A percentile compares a stretch with the other conserved stretches of the same genome.
phyloP scores from a whole-genome alignment of 2,329 filamentous ascomycete species.

The Penicillium sclerotigenum region DNA sequence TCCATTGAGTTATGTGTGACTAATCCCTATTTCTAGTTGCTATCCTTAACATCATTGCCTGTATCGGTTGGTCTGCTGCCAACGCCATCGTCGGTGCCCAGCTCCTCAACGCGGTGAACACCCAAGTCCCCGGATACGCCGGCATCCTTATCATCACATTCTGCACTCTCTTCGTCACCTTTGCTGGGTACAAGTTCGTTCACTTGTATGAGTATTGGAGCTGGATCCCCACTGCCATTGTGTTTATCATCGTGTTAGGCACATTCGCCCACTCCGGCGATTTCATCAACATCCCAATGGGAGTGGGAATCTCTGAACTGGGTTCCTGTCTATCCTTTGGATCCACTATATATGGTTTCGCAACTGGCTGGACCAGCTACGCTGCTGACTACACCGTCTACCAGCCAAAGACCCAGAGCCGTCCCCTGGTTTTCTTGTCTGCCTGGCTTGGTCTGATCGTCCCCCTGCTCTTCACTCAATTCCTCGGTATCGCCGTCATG shows the following conservation, averaged over 20 bases:
- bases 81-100: constrained; percentile 79
- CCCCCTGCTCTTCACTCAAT: constrained; percentile 70
- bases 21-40: constrained; percentile 51
- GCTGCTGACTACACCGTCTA: constrained; percentile 80
- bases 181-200: constrained; percentile 72
- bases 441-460: constrained; percentile 68
- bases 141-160: constrained; percentile 72
- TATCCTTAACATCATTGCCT: constrained; percentile 67
- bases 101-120: constrained; percentile 70
- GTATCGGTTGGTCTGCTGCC: constrained; percentile 71
- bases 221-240: constrained; percentile 70
- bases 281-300: constrained; percentile 62
- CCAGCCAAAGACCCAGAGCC: constrained; percentile 61
- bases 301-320: constrained; percentile 57
- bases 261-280: constrained; percentile 64
- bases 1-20: neutral
- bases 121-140: constrained; percentile 65
- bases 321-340: constrained; percentile 64
- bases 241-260: constrained; percentile 69
- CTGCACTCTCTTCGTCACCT: constrained; percentile 65
- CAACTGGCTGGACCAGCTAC: constrained; percentile 70
- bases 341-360: constrained; percentile 64
- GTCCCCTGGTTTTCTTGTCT: constrained; percentile 63
- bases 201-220: constrained; percentile 73
- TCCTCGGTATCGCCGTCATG: constrained; percentile 68